Evolutionary conservation across 331 rosid genomes (phyloP), one percentile per base, ranked within the genome.

Genomic region (Quercus tomentella): DNA sequence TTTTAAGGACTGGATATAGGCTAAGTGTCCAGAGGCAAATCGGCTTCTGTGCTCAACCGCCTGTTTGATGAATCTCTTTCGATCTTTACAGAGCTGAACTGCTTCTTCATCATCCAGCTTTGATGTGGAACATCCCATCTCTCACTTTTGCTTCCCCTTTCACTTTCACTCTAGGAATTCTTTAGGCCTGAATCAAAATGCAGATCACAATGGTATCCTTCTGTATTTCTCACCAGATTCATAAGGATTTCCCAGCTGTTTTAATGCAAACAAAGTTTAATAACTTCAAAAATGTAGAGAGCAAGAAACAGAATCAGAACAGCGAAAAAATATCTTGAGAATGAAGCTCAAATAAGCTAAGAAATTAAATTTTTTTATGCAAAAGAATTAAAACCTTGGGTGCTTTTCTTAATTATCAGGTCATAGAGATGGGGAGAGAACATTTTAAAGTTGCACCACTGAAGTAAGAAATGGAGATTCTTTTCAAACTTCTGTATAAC

Each of bases 91-190:
- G 77, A 94, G 92, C 84, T 94, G 84, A 75, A 94, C 93, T 37
- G 91, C 94, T 75, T 92, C 98, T 88, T 78, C 90, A 79, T 94
- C 91, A 49, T 94, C 93, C 76, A 89, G 88, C 87, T 82, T 94
- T 58, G 98, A 94, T 77, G 87, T 84, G 70, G 97, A 93, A 84
- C 99, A 96, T 90, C 99, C 99, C 99, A 96, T 95, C 83, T 86
- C 87, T 76, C 66, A 73, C 60, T 78, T 30, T 77, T 72, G 75
- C 10, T 73, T 76, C 62, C 85, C 75, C 68, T 72, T 72, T 78
- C 52, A 73, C 80, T 68, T 76, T n/a, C 49, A 57, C 30, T 73
- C 89, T 88, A 84, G 7, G 85, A 86, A 84, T 79, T 75, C 80
- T 84, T 93, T 81, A 91, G 72, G 63, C 87, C 88, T 56, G 88